A percentile compares a stretch with the other conserved stretches of the same genome.
Conservation (phyloP, 2,329 filamentous ascomycete genomes). For the Rhytidhysteron rufulum region DNA sequence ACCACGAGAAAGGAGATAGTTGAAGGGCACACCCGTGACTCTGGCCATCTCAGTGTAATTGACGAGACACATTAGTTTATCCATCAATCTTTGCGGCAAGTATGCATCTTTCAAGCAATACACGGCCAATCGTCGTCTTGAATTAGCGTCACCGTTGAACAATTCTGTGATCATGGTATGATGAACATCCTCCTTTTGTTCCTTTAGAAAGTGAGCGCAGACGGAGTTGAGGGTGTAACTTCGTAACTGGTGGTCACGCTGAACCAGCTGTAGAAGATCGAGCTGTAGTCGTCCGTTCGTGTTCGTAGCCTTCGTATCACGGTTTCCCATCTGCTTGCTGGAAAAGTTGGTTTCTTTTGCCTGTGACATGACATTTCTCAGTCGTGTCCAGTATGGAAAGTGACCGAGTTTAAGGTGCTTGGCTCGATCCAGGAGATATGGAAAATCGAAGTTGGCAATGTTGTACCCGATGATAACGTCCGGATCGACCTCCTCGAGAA, state of each 20-base stretch:
- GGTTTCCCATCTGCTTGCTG: constrained; percentile 97
- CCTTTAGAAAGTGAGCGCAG: constrained; percentile 87
- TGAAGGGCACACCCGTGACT: constrained; percentile 98
- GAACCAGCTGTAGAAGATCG: constrained; percentile 89
- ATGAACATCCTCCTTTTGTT: constrained; percentile 98
- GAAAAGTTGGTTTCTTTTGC: constrained; percentile 82
- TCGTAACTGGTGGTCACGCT: constrained; percentile 89
- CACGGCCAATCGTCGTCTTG: constrained; percentile 80
- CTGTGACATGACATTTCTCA: constrained; percentile 67
- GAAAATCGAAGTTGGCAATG: constrained; percentile 97
- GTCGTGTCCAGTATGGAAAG: constrained; percentile 85
- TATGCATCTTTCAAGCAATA: constrained; percentile 99
- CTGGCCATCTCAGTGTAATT: constrained; percentile 99
- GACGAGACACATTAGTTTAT: constrained; percentile 96
- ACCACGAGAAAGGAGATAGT: constrained; percentile 83
- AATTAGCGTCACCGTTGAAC: constrained; percentile 94
- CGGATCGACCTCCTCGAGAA: constrained; percentile 83
- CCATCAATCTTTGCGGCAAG: constrained; percentile 87
- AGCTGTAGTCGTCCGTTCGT: constrained; percentile 91
- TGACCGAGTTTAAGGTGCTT: constrained; percentile 72
- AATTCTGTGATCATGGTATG: constrained; percentile 99
- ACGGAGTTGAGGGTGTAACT: constrained; percentile 98
- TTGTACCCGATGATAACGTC: constrained; percentile 99
- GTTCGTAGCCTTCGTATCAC: constrained; percentile 91
- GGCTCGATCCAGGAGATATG: constrained; percentile 86